Evolutionary conservation across 495 filamentous ascomycete genomes (phyloP).

Genomic region (Aeminium ludgeri): DNA sequence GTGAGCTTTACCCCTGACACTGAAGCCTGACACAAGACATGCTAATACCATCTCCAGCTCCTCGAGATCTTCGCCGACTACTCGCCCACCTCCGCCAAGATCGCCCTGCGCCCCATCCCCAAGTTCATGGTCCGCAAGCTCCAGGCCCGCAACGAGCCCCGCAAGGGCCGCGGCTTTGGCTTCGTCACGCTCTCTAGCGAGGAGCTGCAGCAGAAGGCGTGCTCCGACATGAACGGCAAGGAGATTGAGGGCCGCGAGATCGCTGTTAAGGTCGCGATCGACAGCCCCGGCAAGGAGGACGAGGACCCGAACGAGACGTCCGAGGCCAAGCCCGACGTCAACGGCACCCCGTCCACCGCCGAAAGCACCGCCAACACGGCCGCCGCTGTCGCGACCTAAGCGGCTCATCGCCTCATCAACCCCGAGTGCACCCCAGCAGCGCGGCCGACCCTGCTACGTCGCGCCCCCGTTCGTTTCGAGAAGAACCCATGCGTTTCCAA

Average conservation of each 20-base stretch:
- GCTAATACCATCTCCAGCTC: constrained; percentile 39
- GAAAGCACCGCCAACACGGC: constrained; percentile 26
- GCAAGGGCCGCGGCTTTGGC: constrained; percentile 97
- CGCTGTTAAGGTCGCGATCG: constrained; percentile 98
- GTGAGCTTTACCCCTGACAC: constrained; percentile 29
- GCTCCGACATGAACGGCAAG: constrained; percentile 96
- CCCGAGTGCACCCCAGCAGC: too few relatives aligned
- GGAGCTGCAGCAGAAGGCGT: constrained; percentile 91
- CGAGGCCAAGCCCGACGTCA: constrained; percentile 15
- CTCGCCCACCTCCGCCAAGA: constrained; percentile 83
- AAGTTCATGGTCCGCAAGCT: constrained; percentile 99
- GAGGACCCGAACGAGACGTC: constrained; percentile 36
- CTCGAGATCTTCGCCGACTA: constrained; percentile 90
- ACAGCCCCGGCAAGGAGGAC: constrained; percentile 97
- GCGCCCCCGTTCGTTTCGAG: too few relatives aligned
- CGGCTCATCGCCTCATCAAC: too few relatives aligned
- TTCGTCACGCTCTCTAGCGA: constrained; percentile 93
- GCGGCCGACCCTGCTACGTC: too few relatives aligned
- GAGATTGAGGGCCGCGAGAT: constrained; percentile 96
- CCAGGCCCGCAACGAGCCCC: constrained; percentile 87
- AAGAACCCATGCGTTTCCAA: too few relatives aligned
- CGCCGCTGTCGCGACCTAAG: too few relatives aligned
- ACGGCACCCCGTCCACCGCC: constrained; percentile 15
- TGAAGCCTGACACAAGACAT: background rate
- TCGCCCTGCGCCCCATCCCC: constrained; percentile 92